These are phyloP conservation scores for Viola odorata DNA, from an alignment of 345 rosid genomes.

Conservation along the genomic window DNA sequence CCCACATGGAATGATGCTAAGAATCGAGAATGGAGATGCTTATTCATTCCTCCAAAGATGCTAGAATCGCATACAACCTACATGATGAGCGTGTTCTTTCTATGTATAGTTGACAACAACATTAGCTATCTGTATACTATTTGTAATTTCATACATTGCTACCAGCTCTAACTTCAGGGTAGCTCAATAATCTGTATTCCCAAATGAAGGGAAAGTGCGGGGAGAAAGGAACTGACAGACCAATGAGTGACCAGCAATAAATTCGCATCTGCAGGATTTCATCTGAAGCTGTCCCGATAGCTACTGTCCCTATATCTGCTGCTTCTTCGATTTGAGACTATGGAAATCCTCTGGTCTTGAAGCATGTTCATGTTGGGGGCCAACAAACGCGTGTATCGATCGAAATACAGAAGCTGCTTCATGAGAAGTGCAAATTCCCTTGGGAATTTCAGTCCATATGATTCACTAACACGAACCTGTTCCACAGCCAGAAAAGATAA, in stretches of 20 bases:
- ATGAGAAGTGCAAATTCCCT: conserved; percentile 95
- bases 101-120: too few relatives aligned
- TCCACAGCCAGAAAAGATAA: background rate
- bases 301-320: conserved; percentile 30
- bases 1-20: too few relatives aligned
- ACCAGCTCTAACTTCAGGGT: background rate
- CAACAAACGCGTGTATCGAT: conserved; percentile 81
- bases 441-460: conserved; percentile 84
- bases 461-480: conserved; percentile 80
- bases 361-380: conserved; percentile 96
- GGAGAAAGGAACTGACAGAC: too few relatives aligned
- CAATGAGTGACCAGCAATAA: background rate
- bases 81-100: too few relatives aligned
- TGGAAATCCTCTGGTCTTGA: conserved; percentile 86
- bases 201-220: background rate
- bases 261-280: conserved; percentile 15
- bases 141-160: background rate
- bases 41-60: too few relatives aligned
- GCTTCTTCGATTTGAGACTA: conserved; percentile 58
- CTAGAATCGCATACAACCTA: too few relatives aligned
- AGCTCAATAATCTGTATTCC: background rate
- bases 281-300: conserved; percentile 22
- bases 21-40: too few relatives aligned
- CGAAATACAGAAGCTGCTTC: conserved; percentile 95
- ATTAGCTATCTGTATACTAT: background rate